A percentile compares a stretch with the other conserved stretches of the same genome.
Evolutionary conservation across 2,329 filamentous ascomycete species (phyloP).

Genomic region (Fusarium begoniae): DNA sequence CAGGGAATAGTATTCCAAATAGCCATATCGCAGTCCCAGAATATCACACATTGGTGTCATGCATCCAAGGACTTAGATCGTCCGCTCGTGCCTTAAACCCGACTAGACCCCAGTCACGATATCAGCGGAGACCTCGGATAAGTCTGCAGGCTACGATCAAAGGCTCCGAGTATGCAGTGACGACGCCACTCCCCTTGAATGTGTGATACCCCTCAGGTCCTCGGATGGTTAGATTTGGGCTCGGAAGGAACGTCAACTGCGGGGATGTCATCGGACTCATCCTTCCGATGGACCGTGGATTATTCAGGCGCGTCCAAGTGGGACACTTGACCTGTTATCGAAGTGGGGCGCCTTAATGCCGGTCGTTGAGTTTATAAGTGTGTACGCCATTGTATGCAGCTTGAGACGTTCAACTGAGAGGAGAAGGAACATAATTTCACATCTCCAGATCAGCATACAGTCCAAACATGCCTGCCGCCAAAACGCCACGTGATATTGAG

Average conservation of each 20-base stretch:
- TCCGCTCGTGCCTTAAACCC: background rate
- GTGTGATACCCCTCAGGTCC: background rate
- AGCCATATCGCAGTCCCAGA: fast-evolving
- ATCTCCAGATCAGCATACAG: background rate
- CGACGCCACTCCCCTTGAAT: fast-evolving
- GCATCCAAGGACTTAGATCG: no score
- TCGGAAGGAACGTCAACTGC: background rate
- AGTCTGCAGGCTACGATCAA: background rate
- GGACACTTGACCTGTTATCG: background rate
- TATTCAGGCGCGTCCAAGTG: background rate
- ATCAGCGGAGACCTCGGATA: background rate
- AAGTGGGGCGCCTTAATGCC: background rate
- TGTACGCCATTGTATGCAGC: background rate
- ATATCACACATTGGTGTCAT: fast-evolving
- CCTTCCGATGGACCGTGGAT: background rate
- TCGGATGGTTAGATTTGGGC: background rate
- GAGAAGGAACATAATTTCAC: background rate
- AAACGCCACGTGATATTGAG: background rate
- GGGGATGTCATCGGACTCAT: background rate
- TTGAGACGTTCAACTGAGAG: background rate
- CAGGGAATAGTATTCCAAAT: background rate
- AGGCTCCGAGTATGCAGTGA: background rate
- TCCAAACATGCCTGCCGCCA: background rate
- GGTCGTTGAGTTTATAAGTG: background rate
- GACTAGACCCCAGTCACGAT: background rate